Percentiles rank a stretch among this genome's conserved stretches.
Evolutionary conservation across 495 filamentous ascomycete genomes (phyloP).

Genomic region (Podospora appendiculata): DNA sequence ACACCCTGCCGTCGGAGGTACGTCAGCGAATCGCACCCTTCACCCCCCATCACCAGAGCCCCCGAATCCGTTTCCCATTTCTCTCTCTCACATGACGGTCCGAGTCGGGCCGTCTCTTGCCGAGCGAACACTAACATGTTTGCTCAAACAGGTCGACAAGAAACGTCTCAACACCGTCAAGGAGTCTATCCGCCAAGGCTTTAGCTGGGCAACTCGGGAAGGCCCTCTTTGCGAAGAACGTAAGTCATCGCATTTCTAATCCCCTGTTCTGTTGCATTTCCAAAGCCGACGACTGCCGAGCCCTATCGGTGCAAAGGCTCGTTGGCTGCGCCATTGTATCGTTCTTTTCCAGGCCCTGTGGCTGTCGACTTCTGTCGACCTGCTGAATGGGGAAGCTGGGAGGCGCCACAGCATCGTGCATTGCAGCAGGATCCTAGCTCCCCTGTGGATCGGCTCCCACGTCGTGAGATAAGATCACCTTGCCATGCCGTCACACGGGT

Average conservation of each 20-base stretch:
- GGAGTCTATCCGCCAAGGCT: slow-evolving; percentile 89
- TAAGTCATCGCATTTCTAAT: slow-evolving; percentile 39
- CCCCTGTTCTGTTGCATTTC: slow-evolving; percentile 2
- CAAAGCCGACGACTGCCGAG: no score
- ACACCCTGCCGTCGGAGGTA: slow-evolving; percentile 78
- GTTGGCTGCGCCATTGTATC: not conserved
- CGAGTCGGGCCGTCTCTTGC: slow-evolving; percentile 10
- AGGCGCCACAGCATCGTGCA: not conserved
- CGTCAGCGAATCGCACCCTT: slow-evolving; percentile 23
- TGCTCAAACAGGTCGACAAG: slow-evolving; percentile 61
- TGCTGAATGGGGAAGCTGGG: slow-evolving; percentile 7
- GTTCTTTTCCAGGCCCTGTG: not conserved
- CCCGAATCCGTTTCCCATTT: not conserved
- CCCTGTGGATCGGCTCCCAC: not conserved
- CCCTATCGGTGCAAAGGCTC: no score
- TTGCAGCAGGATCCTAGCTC: no score
- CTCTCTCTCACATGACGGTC: slow-evolving; percentile 1
- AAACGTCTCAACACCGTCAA: slow-evolving; percentile 79
- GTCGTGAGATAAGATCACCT: not conserved
- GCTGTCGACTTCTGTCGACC: slow-evolving; percentile 1
- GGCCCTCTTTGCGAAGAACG: slow-evolving; percentile 97
- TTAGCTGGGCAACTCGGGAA: slow-evolving; percentile 91
- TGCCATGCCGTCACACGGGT: not conserved
- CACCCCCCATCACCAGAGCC: not conserved
- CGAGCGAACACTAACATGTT: slow-evolving; percentile 5